Evolutionary conservation across 768 basidiomycete genomes (phyloP).

Genomic region (Auricularia sp.): DNA sequence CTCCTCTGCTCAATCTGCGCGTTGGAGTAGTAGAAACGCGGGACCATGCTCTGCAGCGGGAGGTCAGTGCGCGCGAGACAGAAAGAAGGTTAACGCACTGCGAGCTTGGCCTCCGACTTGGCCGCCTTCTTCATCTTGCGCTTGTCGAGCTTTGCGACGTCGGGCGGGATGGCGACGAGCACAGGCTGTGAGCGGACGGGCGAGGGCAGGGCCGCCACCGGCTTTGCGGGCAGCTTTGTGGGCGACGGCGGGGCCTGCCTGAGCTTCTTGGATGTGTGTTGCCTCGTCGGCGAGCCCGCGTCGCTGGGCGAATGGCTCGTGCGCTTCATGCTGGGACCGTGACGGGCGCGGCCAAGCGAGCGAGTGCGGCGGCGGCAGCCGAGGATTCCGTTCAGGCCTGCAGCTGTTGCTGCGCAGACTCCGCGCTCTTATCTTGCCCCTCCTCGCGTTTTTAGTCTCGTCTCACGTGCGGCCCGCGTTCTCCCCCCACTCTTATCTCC

Average conservation of each 20-base stretch:
- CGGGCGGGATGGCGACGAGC: no score
- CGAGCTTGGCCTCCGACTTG: conserved; percentile 45
- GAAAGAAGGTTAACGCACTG: conserved; percentile 38
- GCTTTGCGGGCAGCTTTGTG: background rate
- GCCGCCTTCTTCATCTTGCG: conserved; percentile 60
- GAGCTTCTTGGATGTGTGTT: background rate
- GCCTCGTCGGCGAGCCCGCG: background rate
- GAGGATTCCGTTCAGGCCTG: no score
- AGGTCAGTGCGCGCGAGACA: conserved; percentile 9
- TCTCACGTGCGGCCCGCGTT: no score
- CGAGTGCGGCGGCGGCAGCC: no score
- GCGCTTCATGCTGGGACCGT: background rate
- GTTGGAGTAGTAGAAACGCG: conserved; percentile 74
- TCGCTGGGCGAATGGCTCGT: background rate
- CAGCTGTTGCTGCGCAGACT: no score
- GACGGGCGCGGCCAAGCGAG: no score
- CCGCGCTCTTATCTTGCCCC: no score
- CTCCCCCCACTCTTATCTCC: no score
- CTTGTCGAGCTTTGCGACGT: conserved; percentile 28
- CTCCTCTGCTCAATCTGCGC: conserved; percentile 62
- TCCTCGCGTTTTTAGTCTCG: no score
- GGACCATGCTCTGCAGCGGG: conserved; percentile 37
- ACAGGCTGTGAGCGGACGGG: background rate
- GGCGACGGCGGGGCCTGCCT: conserved; percentile 1
- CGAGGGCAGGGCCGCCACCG: background rate